These are phyloP conservation scores for Sparassis latifolia DNA, from an alignment of 1,284 basidiomycete genomes.

Conservation along the genomic window DNA sequence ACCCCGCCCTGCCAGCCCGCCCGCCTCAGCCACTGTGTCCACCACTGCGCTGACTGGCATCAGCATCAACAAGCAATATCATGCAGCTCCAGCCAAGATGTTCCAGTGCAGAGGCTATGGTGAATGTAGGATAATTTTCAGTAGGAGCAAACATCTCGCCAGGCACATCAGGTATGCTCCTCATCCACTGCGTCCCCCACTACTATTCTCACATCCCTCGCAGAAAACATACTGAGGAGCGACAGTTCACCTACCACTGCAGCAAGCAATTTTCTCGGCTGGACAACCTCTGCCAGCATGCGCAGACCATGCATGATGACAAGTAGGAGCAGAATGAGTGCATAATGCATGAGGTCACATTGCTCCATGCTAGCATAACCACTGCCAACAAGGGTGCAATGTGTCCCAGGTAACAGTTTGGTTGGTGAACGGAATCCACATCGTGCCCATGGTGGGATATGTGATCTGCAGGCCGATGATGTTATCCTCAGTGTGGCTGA, in stretches of 20 bases:
- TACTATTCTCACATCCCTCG: conserved; percentile 4
- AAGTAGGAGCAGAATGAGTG: conserved; percentile 83
- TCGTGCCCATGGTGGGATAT: conserved; percentile 20
- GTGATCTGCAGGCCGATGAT: conserved; percentile 41
- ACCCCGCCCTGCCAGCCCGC: conserved; percentile 6
- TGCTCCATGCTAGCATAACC: conserved; percentile 81
- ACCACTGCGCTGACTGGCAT: conserved; percentile 8
- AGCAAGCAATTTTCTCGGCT: conserved; percentile 92
- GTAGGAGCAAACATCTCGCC: conserved; percentile 90
- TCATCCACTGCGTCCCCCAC: conserved; percentile 15
- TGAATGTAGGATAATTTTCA: conserved; percentile 95
- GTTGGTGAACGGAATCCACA: conserved; percentile 12
- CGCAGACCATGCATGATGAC: conserved; percentile 92
- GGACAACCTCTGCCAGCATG: conserved; percentile 95
- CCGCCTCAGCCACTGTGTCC: conserved; percentile 8
- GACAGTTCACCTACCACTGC: conserved; percentile 94
- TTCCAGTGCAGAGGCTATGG: conserved; percentile 94
- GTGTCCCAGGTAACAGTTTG: conserved; percentile 23
- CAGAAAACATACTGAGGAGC: conserved; percentile 96
- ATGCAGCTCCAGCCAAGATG: conserved; percentile 79
- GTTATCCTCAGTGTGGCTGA: conserved; percentile 14
- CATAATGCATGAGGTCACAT: conserved; percentile 87
- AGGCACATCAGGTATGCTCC: conserved; percentile 81
- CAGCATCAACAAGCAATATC: conserved; percentile 53
- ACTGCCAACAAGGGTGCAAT: conserved; percentile 54